phyloP scores from a whole-genome alignment of 2,329 filamentous ascomycete genomes.

The Beauveria asiatica region DNA sequence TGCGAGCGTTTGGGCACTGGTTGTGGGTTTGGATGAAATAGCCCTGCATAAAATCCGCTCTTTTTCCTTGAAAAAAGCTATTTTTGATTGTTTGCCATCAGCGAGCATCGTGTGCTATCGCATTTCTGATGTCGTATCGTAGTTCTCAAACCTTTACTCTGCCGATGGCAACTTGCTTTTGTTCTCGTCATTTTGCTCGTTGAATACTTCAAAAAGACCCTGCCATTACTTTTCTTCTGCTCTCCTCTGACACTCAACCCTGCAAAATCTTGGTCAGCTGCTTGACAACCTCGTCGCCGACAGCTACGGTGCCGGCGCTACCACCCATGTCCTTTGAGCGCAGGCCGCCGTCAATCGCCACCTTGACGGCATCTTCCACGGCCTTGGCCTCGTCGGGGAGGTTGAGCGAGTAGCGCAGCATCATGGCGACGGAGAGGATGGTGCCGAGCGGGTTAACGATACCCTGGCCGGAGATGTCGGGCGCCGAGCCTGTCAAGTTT shows the following conservation, averaged over 20 bases:
- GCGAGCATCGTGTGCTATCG: too few species aligned
- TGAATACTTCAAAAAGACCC: too few species aligned
- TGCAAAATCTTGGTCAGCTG: constrained; percentile 64
- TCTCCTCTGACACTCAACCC: constrained; percentile 12
- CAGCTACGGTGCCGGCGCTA: constrained; percentile 60
- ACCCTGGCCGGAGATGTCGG: constrained; percentile 85
- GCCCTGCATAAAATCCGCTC: neutral
- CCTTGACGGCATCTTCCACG: constrained; percentile 73
- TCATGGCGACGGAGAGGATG: constrained; percentile 88
- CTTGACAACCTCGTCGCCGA: constrained; percentile 65
- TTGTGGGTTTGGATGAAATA: constrained; percentile 31
- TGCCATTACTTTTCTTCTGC: too few species aligned
- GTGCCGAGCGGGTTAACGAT: constrained; percentile 81
- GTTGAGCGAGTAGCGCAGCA: constrained; percentile 86
- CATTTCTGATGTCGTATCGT: too few species aligned
- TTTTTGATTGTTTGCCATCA: too few species aligned
- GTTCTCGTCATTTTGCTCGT: too few species aligned
- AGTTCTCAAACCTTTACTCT: too few species aligned
- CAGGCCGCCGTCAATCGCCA: constrained; percentile 69
- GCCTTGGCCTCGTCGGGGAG: constrained; percentile 67
- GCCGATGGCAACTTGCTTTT: too few species aligned
- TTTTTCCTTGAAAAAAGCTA: too few species aligned
- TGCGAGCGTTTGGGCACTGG: constrained; percentile 22
- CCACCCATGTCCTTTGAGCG: constrained; percentile 83
- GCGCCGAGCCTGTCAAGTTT: constrained; percentile 59